Evolutionary conservation across 129 eudicot species (phyloP), one percentile per base, ranked within the genome.

Genomic region (Ambrosia trifida): DNA sequence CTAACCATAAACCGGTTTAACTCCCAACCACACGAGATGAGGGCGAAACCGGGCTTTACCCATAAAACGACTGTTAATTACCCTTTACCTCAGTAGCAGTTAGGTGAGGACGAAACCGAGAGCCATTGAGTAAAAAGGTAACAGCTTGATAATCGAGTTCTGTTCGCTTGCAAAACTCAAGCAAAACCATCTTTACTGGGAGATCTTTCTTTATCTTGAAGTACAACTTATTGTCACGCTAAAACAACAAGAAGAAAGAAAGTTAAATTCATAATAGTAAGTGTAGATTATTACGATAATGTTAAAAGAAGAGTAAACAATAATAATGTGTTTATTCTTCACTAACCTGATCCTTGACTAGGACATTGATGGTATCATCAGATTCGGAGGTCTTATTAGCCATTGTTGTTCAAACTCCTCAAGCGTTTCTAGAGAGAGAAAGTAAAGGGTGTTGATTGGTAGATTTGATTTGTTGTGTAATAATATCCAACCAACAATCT

Each of bases 331-430:
- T n/a, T n/a, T n/a, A n/a, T n/a, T n/a, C n/a, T n/a, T n/a, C n/a
- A n/a, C 60, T 19, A 53, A 54, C 61, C 61, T 54, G 61, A 54
- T 54, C 33, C 33, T 54, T 54, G 14, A 54, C 6, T 32, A 20
- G 5, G 12, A 54, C 32, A 12, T 0, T 7, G 14, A 54, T 20
- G 0, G 2, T 1, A 20, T 54, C n/a, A 54, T 2, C 14, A 10
- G 61, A 54, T 54, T 54, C 33, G 4, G 61, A 10, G 60, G 7
- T 19, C 44, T 40, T 40, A 4, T 18, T 52, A 4, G 12, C 6
- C 61, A 54, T 54, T 54, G 33, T 54, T 14, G 53, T 12, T 12
- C 7, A 47, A 47, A 17, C 14, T 47, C 17, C 14, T 47, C 17
- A 47, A 47, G 53, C 18, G 4, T 47, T 14, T 4, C 13, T 47